A percentile compares a stretch with the other conserved stretches of the same genome.
Conservation (phyloP, 768 basidiomycete genomes). For the Hemileccinum rubropunctum region DNA sequence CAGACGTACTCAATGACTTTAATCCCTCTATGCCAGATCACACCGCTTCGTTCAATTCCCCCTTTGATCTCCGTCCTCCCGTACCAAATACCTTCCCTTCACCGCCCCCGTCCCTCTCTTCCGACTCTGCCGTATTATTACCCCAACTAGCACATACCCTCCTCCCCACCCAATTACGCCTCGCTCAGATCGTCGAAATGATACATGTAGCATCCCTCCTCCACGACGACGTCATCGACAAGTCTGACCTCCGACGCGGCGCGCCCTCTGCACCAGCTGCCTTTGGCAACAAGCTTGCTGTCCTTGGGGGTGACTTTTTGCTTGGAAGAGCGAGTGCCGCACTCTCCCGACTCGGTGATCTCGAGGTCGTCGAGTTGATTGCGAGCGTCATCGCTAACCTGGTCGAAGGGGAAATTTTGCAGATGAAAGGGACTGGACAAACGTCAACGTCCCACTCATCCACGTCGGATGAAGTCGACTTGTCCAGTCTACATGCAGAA, state of each 20-base stretch:
- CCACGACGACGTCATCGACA: conserved; percentile 88
- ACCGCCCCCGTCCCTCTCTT: conserved; percentile 22
- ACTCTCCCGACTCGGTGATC: conserved; percentile 79
- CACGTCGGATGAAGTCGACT: conserved; percentile 14
- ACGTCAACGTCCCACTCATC: neutral
- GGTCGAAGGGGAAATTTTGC: conserved; percentile 95
- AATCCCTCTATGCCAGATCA: conserved; percentile 85
- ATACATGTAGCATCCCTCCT: conserved; percentile 93
- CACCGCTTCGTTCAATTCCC: conserved; percentile 61
- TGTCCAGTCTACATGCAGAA: conserved; percentile 45
- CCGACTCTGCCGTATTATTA: conserved; percentile 23
- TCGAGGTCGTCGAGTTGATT: conserved; percentile 91
- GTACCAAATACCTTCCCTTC: conserved; percentile 23
- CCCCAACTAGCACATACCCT: conserved; percentile 33
- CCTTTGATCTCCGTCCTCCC: conserved; percentile 48
- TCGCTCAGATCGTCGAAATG: conserved; percentile 98
- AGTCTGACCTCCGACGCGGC: conserved; percentile 67
- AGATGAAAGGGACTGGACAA: conserved; percentile 41
- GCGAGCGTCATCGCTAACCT: conserved; percentile 90
- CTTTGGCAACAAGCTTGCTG: conserved; percentile 90
- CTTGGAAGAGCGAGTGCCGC: conserved; percentile 89
- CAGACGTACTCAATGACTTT: conserved; percentile 87
- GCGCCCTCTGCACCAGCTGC: conserved; percentile 65
- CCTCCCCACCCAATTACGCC: conserved; percentile 85
- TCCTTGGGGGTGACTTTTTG: conserved; percentile 94